Conservation (phyloP, 2,329 filamentous ascomycete genomes). For the Clarireedia hainanense region DNA sequence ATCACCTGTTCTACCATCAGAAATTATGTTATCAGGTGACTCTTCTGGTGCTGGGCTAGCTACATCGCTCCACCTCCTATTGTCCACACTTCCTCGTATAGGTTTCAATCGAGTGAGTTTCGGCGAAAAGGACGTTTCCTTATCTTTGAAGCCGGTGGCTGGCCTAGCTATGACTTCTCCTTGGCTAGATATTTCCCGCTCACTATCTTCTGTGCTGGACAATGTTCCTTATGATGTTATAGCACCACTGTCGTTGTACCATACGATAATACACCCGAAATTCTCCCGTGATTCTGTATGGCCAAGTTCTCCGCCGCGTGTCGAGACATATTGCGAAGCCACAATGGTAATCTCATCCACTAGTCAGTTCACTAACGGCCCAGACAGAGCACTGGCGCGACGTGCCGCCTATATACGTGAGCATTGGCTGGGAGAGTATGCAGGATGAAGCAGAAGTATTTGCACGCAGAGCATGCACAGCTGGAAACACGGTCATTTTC, state of each 20-base stretch:
- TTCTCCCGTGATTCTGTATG: slow-evolving; percentile 46
- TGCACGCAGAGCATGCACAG: slow-evolving; percentile 44
- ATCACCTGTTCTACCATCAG: slow-evolving; percentile 54
- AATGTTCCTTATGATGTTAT: slow-evolving; percentile 59
- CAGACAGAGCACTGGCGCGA: slow-evolving; percentile 46
- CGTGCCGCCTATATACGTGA: slow-evolving; percentile 59
- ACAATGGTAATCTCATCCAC: slow-evolving; percentile 51
- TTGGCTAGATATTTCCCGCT: slow-evolving; percentile 65
- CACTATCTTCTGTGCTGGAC: slow-evolving; percentile 45
- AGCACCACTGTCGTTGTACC: slow-evolving; percentile 37
- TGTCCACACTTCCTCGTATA: slow-evolving; percentile 53
- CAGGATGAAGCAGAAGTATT: slow-evolving; percentile 58
- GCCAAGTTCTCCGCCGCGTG: slow-evolving; percentile 48
- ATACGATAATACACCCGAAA: slow-evolving; percentile 25
- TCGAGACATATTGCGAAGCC: slow-evolving; percentile 47
- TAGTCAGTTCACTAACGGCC: slow-evolving; percentile 54
- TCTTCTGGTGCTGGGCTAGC: slow-evolving; percentile 65
- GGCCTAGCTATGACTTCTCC: slow-evolving; percentile 56
- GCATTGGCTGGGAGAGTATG: slow-evolving; percentile 64
- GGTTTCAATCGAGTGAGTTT: slow-evolving; percentile 43
- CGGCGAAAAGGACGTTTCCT: slow-evolving; percentile 42
- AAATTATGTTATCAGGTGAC: slow-evolving; percentile 68
- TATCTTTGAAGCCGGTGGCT: slow-evolving; percentile 57
- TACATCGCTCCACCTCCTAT: slow-evolving; percentile 57
- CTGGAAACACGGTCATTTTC: slow-evolving; percentile 55